Evolutionary conservation across 108 stramenopile genomes (phyloP), one percentile per base, ranked within the genome.

Genomic region (Nannochloropsis gaditana): DNA sequence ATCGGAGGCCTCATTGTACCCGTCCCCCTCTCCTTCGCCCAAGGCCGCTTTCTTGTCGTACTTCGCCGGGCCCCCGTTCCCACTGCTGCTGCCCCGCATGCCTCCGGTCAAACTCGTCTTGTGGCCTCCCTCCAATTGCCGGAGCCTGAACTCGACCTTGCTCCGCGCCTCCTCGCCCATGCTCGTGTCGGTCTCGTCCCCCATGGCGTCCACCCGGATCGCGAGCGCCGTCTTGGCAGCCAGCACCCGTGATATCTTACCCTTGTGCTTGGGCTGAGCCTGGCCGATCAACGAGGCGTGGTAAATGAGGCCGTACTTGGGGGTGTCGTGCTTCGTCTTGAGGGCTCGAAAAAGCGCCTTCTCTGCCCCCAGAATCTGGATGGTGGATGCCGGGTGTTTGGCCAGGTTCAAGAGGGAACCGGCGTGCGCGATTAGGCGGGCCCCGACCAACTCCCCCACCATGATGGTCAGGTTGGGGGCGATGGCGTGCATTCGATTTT

Each of bases 291-390:
- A 94, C 47, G 97, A 97, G 17, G 98, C 97, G 89, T 99, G 99
- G 88, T 99, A 99, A 88, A 99, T 99, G 59, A 99, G 93, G 44
- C 99, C 99, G 90, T 99, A 99, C 92, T 99, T 99, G 79, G 99
- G 99, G 21, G 99, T 99, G 92, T 99, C 98, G 83, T 97, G 97
- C 93, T 99, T 99, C 41, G 99, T 99, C 92, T 99, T 99, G 81
- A 99, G 95, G 43, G 99, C 99, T n/a, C 99, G 96, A 94, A 99
- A 99, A 50, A 99, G 94, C 4, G 98, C 99, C 93, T 99, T 99
- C 88, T 99, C 99, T 2, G 99, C 99, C 41, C 99, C 99, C 41
- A 99, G 92, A 86, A 99, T 99, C 90, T 99, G 99, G 80, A 81
- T 81, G 79, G 86, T 87, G n/a, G 96, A 96, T 19, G 98, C 98